These are phyloP conservation scores for Petunia hybrid DNA, from an alignment of 305 asterid genomes.

Conservation along the genomic window DNA sequence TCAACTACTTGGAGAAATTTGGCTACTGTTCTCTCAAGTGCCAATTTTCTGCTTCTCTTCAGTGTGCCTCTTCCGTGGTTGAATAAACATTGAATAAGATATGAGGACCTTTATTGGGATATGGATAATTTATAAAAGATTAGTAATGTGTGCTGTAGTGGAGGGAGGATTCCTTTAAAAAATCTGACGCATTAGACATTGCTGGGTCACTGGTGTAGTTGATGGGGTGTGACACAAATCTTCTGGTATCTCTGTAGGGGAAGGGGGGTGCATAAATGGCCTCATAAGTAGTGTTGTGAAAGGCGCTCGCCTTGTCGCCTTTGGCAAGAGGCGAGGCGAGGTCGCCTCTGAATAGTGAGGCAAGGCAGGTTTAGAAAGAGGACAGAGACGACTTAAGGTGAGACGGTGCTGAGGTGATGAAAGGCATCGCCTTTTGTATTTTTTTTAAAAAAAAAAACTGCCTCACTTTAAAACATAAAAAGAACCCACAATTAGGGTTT, in stretches of 20 bases:
- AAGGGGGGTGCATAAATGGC: background rate
- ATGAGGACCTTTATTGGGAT: background rate
- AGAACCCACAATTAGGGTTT: too few species aligned
- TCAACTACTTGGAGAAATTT: constrained; percentile 11
- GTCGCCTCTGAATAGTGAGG: too few species aligned
- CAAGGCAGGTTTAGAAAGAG: too few species aligned
- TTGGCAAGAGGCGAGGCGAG: too few species aligned
- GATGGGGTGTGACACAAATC: background rate
- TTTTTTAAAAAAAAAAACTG: too few species aligned
- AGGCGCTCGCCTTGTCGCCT: too few species aligned
- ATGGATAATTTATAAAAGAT: background rate
- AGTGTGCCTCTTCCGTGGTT: background rate
- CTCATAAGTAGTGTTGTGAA: background rate
- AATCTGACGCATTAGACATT: background rate
- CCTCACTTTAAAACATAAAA: too few species aligned
- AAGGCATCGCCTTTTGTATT: too few species aligned
- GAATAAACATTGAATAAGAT: background rate
- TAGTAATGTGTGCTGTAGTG: background rate
- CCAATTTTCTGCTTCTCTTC: background rate
- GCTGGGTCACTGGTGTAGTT: background rate
- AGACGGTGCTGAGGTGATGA: too few species aligned
- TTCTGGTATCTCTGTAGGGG: background rate
- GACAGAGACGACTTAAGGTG: too few species aligned
- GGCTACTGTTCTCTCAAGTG: background rate
- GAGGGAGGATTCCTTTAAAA: background rate